Percentiles rank a stretch among this genome's conserved stretches.
Evolutionary conservation across 1,284 basidiomycete species (phyloP).

Genomic region (Cerrena zonata): DNA sequence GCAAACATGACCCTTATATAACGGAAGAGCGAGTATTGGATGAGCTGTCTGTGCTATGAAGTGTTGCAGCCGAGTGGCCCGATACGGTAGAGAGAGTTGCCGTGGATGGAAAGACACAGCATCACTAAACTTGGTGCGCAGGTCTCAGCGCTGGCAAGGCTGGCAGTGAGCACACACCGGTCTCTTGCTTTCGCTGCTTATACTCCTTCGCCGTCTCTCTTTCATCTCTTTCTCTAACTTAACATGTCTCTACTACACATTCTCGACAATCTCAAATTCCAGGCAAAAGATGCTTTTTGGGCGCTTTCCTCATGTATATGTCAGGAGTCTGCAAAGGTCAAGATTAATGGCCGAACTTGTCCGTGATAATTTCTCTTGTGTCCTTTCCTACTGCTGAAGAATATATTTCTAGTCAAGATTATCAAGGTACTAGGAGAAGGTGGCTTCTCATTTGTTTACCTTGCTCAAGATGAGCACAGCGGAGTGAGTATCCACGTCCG

Average conservation of each 20-base stretch:
- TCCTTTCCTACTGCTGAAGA: neutral
- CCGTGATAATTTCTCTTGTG: constrained; percentile 27
- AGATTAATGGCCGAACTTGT: constrained; percentile 92
- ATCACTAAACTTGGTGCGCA: neutral
- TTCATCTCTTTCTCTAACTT: constrained; percentile 5
- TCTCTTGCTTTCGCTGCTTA: neutral
- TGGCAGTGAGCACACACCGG: neutral
- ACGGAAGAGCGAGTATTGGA: no score
- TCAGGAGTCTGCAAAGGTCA: constrained; percentile 75
- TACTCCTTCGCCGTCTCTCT: no score
- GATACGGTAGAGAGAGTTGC: neutral
- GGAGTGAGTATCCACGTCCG: constrained; percentile 47
- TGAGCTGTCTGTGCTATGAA: no score
- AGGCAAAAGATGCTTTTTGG: constrained; percentile 73
- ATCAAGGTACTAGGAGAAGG: constrained; percentile 89
- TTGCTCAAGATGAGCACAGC: constrained; percentile 81
- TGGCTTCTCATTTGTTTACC: constrained; percentile 91
- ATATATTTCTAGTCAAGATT: constrained; percentile 61
- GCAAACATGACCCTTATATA: no score
- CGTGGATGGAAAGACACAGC: neutral
- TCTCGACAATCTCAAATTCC: constrained; percentile 64
- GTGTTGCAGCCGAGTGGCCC: no score
- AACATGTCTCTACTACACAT: constrained; percentile 27
- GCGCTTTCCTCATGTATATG: constrained; percentile 76
- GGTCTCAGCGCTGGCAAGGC: neutral